These are phyloP conservation scores for Gloeostereum incarnatum DNA, from an alignment of 768 basidiomycete species.

Conservation along the genomic window DNA sequence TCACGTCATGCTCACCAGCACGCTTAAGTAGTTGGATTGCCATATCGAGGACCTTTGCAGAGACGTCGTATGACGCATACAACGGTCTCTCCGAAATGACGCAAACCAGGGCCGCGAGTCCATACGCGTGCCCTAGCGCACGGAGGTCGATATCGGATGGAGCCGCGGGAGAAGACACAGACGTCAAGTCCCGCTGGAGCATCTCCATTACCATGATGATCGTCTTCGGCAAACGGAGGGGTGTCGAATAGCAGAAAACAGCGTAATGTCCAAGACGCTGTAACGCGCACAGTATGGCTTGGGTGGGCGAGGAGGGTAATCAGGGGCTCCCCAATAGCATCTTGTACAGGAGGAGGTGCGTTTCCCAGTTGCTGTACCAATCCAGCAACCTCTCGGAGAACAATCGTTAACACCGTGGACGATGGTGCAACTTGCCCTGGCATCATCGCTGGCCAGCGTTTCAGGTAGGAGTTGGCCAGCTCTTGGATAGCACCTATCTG, in stretches of 20 bases:
- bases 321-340: slow-evolving; percentile 78
- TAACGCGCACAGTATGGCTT: slow-evolving; percentile 78
- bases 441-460: slow-evolving; percentile 90
- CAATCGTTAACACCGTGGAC: slow-evolving; percentile 60
- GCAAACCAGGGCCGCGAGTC: slow-evolving; percentile 79
- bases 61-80: slow-evolving; percentile 92
- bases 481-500: slow-evolving; percentile 91
- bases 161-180: slow-evolving; percentile 63
- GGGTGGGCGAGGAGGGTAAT: slow-evolving; percentile 82
- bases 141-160: slow-evolving; percentile 63
- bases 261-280: slow-evolving; percentile 79
- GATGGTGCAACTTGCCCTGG: slow-evolving; percentile 70
- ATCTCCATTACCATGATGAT: slow-evolving; percentile 72
- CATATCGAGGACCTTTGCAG: slow-evolving; percentile 84
- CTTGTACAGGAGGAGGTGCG: slow-evolving; percentile 86
- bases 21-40: slow-evolving; percentile 86
- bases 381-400: slow-evolving; percentile 76
- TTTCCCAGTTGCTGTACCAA: slow-evolving; percentile 86
- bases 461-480: slow-evolving; percentile 70
- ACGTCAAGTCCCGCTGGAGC: slow-evolving; percentile 73
- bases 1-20: slow-evolving; percentile 85
- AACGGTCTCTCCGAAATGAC: slow-evolving; percentile 81
- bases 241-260: slow-evolving; percentile 89
- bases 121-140: slow-evolving; percentile 82
- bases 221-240: slow-evolving; percentile 72